A percentile compares a stretch with the other conserved stretches of the same genome.
Conservation (phyloP, 257 asterid genomes). For the Solanum appendiculatum region DNA sequence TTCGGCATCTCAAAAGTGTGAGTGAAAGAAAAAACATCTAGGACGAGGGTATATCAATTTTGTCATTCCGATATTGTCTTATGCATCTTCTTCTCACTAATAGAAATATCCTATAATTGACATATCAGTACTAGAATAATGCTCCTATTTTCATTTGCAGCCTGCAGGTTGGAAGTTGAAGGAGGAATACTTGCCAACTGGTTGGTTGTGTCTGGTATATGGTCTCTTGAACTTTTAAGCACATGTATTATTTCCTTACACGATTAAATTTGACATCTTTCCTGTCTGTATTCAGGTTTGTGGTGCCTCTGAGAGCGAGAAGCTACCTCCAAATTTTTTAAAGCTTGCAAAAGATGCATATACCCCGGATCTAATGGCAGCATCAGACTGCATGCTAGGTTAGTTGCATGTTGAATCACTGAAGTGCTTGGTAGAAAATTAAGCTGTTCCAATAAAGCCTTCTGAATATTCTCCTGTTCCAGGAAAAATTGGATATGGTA, state of each 20-base stretch:
- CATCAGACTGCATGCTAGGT: conserved; percentile 99
- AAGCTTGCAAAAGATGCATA: conserved; percentile 84
- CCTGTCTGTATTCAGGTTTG: conserved; percentile 56
- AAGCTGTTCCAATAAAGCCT: neutral
- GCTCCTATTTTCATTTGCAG: conserved; percentile 31
- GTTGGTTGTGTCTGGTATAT: conserved; percentile 98
- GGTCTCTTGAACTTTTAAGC: neutral
- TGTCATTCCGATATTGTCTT: neutral
- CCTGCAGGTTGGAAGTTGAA: conserved; percentile 96
- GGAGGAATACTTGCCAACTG: conserved; percentile 83
- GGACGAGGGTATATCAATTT: neutral
- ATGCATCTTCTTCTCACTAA: neutral
- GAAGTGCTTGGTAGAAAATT: neutral
- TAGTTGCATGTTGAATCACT: conserved; percentile 23
- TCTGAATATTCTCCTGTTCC: conserved; percentile 3
- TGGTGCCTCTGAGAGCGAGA: conserved; percentile 79
- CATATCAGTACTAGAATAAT: neutral
- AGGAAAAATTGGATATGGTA: conserved; percentile 99
- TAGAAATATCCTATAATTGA: neutral
- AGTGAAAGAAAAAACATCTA: neutral
- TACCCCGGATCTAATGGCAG: conserved; percentile 93
- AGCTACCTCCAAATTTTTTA: conserved; percentile 79
- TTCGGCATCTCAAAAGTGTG: neutral
- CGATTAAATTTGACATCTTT: neutral
- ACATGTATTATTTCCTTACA: neutral